Conservation (phyloP, 1,284 basidiomycete species). For the Ceratobasidium sp. region DNA sequence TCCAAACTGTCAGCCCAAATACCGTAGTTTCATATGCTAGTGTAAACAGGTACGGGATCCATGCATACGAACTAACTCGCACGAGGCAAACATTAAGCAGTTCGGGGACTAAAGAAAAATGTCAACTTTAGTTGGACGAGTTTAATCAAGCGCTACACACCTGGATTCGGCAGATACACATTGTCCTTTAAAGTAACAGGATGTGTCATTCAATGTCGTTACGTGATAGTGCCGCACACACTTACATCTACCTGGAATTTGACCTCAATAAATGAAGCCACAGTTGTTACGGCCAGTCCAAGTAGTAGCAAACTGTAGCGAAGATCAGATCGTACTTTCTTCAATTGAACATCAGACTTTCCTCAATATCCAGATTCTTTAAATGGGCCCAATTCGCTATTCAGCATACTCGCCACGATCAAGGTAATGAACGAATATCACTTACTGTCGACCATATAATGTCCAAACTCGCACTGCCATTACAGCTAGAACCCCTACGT, state of each 20-base stretch:
- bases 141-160: background rate
- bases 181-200: background rate
- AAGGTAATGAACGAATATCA: too few species aligned
- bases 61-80: background rate
- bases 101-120: background rate
- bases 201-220: background rate
- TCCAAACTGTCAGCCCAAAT: constrained; percentile 4
- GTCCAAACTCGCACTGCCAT: background rate
- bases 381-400: background rate
- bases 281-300: background rate
- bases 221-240: background rate
- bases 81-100: background rate
- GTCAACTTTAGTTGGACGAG: too few species aligned
- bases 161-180: background rate
- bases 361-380: background rate
- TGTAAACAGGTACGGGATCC: background rate
- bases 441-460: background rate
- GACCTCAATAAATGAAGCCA: background rate
- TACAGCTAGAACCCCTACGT: background rate
- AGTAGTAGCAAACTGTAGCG: background rate
- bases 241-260: background rate
- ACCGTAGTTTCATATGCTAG: background rate
- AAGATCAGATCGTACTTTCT: too few species aligned
- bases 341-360: too few species aligned
- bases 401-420: too few species aligned